These are phyloP conservation scores for Hordeum pubiflorum DNA, from an alignment of 202 grass and related monocot species.

Conservation along the genomic window DNA sequence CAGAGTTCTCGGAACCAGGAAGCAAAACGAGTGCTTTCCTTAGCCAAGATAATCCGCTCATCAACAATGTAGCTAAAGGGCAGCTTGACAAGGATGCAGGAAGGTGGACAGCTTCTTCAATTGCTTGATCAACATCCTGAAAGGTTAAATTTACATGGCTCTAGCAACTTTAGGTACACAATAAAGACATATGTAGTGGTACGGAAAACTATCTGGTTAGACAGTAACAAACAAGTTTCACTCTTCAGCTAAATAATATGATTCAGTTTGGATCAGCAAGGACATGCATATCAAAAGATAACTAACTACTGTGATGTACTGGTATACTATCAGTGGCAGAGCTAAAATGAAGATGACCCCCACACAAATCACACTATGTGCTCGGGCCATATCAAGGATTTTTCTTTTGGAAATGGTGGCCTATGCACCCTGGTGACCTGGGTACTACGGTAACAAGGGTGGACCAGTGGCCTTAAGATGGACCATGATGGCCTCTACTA, in stretches of 20 bases:
- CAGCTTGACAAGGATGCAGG: slow-evolving; percentile 28
- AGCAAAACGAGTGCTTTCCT: slow-evolving; percentile 56
- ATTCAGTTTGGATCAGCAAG: background rate
- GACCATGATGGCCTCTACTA: background rate
- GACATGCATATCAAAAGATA: background rate
- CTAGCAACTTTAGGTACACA: background rate
- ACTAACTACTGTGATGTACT: background rate
- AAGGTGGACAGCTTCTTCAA: slow-evolving; percentile 47
- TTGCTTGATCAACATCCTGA: slow-evolving; percentile 77
- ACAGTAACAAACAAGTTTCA: background rate
- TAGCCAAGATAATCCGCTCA: slow-evolving; percentile 51
- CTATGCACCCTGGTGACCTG: background rate
- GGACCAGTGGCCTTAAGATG: background rate
- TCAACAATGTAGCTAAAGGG: slow-evolving; percentile 43
- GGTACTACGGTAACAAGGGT: background rate
- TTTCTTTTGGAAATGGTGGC: background rate
- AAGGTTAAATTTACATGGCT: slow-evolving; percentile 26
- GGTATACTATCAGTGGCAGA: background rate
- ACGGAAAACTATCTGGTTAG: background rate
- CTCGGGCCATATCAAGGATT: background rate
- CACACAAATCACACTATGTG: background rate
- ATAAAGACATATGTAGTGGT: background rate
- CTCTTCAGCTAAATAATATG: background rate
- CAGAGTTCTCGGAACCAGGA: slow-evolving; percentile 44
- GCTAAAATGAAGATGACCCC: background rate